Base-by-base conservation (phyloP, 2,329 filamentous ascomycete species). In the Sclerotinia subarctica region DNA sequence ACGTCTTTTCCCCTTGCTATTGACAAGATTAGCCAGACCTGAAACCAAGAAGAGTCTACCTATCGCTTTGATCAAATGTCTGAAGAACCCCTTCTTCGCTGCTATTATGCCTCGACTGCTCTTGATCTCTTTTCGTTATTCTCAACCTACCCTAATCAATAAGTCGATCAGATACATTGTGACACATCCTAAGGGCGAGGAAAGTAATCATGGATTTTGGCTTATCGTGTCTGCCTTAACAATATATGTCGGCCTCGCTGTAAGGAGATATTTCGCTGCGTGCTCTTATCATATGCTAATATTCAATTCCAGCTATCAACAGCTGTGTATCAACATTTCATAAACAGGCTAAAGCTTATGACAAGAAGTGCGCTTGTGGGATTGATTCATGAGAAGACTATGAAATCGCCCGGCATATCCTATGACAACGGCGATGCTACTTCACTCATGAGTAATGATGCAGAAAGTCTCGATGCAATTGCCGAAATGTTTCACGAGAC, bases 391-490 rank as follows among this genome's bases (percentile, higher is more conserved):
- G 62, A 76, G 32, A 78, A 78, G 49, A 74, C 73, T 0, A 71
- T 80, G 64, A 66, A 52, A 70, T 72, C 65, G 72, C 76, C 49
- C 69, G 71, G 38, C 68, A 69, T 38, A 65, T 64, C 24, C 26
- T 74, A 77, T 53, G 75, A 77, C 21, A 74, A 79, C 19, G 78
- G 77, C 3, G 76, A 75, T 44, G 77, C 78, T 2, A 72, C 78
- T 2, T 80, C 80, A 0, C 73, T 83, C 0, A 78, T 79, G 73
- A 82, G 77, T 68, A 82, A 76, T 2, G 81, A 83, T 71, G 75
- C 78, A 2, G 77, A 79, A 17, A 76, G 73, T 64, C 71, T 82
- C 0, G 76, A 76, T 0, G 71, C 71, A 0, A 74, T 78, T 7
- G 75, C 73, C 0, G 73, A 76, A 42, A 79, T 82, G 78, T 68